Conservation (phyloP, 768 basidiomycete species). For the Trametes elegans region DNA sequence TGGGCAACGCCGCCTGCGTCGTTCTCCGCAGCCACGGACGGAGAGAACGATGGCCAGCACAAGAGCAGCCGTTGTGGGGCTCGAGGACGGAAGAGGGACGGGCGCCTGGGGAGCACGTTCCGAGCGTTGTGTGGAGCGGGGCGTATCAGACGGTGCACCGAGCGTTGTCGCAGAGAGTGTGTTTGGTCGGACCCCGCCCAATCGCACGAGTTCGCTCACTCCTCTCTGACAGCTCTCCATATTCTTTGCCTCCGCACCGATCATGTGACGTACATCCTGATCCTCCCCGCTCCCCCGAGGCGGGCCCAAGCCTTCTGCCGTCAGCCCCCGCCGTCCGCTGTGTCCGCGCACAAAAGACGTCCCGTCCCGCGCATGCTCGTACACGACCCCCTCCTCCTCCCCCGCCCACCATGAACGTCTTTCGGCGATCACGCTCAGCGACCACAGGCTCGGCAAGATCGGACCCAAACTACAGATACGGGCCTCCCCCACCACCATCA, state of each 20-base stretch:
- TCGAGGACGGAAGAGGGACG: too few species aligned
- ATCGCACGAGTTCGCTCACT: neutral
- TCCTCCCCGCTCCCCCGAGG: neutral
- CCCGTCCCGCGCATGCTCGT: neutral
- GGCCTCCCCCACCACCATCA: neutral
- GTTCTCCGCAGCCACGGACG: neutral
- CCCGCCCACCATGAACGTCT: neutral
- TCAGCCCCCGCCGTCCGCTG: slow-evolving; percentile 8
- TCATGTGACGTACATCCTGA: slow-evolving; percentile 17
- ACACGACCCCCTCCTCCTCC: neutral
- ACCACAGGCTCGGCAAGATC: neutral
- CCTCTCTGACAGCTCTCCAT: slow-evolving; percentile 9
- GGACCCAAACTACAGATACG: slow-evolving; percentile 8
- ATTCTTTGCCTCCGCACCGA: neutral
- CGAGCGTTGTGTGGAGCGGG: neutral
- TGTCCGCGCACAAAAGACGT: slow-evolving; percentile 1
- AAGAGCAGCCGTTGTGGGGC: too few species aligned
- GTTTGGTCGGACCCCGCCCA: neutral
- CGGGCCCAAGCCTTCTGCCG: neutral
- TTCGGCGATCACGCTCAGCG: neutral
- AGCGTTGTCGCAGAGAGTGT: neutral
- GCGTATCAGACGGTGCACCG: neutral
- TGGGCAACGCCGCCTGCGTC: neutral
- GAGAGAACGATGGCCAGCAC: too few species aligned
- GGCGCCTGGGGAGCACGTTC: too few species aligned